phyloP scores from a whole-genome alignment of 345 rosid species.

The Trapa bicornis region DNA sequence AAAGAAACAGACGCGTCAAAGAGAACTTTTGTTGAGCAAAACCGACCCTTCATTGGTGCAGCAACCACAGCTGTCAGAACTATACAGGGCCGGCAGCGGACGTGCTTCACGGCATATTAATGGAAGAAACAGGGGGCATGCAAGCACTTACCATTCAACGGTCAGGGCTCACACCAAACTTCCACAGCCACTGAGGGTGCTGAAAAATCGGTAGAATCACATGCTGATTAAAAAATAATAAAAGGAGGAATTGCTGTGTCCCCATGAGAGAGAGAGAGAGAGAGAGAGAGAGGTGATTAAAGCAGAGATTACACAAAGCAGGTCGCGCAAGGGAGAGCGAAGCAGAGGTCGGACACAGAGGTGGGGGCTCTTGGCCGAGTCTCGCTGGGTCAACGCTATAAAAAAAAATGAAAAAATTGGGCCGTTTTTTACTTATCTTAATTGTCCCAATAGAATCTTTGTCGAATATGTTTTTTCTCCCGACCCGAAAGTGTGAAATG shows the following conservation, averaged over 20 bases:
- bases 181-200: neutral
- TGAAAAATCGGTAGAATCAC: neutral
- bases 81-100: neutral
- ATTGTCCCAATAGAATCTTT: neutral
- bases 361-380: neutral
- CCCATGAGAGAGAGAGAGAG: neutral
- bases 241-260: neutral
- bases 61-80: neutral
- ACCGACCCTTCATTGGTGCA: neutral
- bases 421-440: neutral
- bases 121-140: neutral
- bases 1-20: conserved; percentile 8
- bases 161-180: neutral
- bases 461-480: neutral
- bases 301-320: neutral
- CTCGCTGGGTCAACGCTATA: neutral
- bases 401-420: neutral
- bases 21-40: conserved; percentile 5
- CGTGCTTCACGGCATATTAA: neutral
- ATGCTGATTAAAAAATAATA: neutral
- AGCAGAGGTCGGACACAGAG: no score
- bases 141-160: neutral
- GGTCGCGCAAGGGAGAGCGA: neutral
- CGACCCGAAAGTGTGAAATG: no score
- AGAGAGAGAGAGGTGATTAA: neutral